Percentiles rank a stretch among this genome's conserved stretches.
Conservation (phyloP, 495 filamentous ascomycete genomes). For the Extremus antarcticus region DNA sequence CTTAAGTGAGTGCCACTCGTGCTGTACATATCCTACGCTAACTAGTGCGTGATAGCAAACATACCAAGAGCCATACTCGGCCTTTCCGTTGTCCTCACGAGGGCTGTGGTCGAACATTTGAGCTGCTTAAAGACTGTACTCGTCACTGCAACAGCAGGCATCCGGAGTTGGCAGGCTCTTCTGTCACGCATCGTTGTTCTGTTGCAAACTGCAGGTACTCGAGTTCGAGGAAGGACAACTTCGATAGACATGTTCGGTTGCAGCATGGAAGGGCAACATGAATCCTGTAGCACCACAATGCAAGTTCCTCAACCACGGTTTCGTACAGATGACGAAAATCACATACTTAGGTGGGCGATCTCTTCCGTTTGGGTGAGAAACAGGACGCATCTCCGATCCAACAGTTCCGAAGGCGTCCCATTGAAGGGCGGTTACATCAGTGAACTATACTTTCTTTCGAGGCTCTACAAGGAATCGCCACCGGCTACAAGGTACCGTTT, state of each 20-base stretch:
- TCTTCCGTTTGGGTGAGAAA: too few relatives aligned
- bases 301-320: too few relatives aligned
- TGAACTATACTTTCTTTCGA: too few relatives aligned
- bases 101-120: not conserved
- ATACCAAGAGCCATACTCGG: not conserved
- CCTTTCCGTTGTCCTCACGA: not conserved
- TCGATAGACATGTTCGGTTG: not conserved
- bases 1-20: not conserved
- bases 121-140: not conserved
- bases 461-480: too few relatives aligned
- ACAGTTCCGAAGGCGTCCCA: too few relatives aligned
- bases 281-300: too few relatives aligned
- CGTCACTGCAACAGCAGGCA: not conserved
- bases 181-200: not conserved
- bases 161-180: not conserved
- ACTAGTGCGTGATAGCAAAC: not conserved
- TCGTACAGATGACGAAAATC: too few relatives aligned
- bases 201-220: not conserved
- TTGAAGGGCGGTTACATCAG: too few relatives aligned
- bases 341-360: too few relatives aligned
- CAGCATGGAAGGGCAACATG: too few relatives aligned
- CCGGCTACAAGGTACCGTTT: too few relatives aligned
- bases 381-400: too few relatives aligned
- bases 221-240: not conserved
- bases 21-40: not conserved